These are phyloP conservation scores for Rhododendron simsii DNA, from an alignment of 148 eudicot genomes.

Conservation along the genomic window DNA sequence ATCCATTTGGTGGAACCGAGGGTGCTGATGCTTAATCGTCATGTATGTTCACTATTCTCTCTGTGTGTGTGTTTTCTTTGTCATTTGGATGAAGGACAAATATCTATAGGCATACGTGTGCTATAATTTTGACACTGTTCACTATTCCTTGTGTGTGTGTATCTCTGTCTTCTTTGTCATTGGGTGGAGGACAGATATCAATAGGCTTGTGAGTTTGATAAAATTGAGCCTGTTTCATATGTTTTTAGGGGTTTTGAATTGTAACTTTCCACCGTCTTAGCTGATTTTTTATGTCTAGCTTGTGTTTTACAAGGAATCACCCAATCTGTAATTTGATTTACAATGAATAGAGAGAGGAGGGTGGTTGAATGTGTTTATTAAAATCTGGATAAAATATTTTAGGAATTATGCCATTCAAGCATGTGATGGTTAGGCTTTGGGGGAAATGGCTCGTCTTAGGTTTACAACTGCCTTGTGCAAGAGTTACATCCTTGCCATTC, in stretches of 20 bases:
- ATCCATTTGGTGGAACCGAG: conserved; percentile 79
- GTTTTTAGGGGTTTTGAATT: neutral
- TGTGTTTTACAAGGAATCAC: neutral
- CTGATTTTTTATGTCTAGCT: neutral
- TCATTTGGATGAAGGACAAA: neutral
- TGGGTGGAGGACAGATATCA: neutral
- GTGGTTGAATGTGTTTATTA: neutral
- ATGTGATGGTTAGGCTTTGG: neutral
- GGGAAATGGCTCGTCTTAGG: neutral
- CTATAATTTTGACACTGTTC: neutral
- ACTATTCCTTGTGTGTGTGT: neutral
- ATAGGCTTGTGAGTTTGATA: neutral
- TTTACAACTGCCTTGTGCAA: neutral
- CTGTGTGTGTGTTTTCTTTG: neutral
- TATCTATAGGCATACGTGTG: neutral
- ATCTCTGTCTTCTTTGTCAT: neutral
- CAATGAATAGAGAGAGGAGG: neutral
- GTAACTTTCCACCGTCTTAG: neutral
- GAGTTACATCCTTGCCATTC: neutral
- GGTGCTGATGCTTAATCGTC: conserved; percentile 51
- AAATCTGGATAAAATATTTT: no score
- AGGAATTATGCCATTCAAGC: neutral
- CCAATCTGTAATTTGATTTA: neutral
- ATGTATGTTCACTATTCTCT: conserved; percentile 9
- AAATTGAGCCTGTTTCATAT: neutral